Evolutionary conservation across 371 early-diverging fungal species (phyloP).

Genomic region (Mucor plumbeus): DNA sequence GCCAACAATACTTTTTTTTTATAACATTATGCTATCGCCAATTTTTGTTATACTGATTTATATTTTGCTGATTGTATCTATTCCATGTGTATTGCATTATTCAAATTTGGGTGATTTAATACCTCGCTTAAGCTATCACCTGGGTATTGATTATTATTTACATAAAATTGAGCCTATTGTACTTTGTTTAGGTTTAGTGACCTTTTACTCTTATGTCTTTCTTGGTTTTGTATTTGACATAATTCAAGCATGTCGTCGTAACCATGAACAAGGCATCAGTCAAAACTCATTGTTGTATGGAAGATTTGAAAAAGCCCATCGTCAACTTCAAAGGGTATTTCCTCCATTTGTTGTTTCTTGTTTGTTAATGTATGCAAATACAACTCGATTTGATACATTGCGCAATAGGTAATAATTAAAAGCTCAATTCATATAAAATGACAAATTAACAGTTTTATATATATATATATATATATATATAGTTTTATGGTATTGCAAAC

Average conservation of each 20-base stretch:
- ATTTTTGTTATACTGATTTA: neutral
- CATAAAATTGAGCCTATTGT: slow-evolving; percentile 5
- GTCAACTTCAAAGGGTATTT: neutral
- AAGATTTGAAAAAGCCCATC: neutral
- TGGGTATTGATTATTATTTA: neutral
- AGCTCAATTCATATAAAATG: neutral
- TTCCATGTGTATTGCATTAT: slow-evolving; percentile 6
- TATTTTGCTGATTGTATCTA: neutral
- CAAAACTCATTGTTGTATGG: neutral
- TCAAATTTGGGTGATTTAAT: neutral
- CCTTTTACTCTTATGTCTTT: slow-evolving; percentile 12
- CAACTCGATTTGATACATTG: slow-evolving; percentile 28
- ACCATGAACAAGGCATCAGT: neutral
- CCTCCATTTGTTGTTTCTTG: slow-evolving; percentile 20
- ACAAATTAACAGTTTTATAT: neutral
- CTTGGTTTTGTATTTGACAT: slow-evolving; percentile 11
- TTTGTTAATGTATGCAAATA: slow-evolving; percentile 29
- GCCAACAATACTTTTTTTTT: neutral
- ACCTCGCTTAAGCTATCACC: neutral
- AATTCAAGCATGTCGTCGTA: neutral
- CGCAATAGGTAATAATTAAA: slow-evolving; percentile 24
- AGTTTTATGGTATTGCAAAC: slow-evolving; percentile 29
- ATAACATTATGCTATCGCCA: neutral
- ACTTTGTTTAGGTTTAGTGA: slow-evolving; percentile 14
- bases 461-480: no score